Conservation (phyloP, 2,329 filamentous ascomycete species). For the Alternaria longipes region DNA sequence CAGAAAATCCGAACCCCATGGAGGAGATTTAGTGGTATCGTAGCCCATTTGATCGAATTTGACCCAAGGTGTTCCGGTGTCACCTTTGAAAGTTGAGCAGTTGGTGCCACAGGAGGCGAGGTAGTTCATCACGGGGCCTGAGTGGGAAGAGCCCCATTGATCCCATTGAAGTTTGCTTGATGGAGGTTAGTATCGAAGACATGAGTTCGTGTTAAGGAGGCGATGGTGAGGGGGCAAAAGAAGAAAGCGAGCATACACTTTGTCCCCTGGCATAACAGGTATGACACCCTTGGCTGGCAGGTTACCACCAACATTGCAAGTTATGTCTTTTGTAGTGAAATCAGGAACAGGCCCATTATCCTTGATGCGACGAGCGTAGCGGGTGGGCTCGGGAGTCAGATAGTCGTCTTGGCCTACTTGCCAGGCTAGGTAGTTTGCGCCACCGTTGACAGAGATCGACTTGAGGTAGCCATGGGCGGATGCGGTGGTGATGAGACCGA, state of each 20-base stretch:
- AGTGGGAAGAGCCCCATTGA: slow-evolving; percentile 44
- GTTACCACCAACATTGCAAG: slow-evolving; percentile 37
- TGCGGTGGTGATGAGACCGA: background rate
- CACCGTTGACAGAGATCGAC: slow-evolving; percentile 25
- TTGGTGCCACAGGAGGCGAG: slow-evolving; percentile 48
- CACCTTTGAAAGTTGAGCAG: slow-evolving; percentile 47
- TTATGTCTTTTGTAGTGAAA: slow-evolving; percentile 29
- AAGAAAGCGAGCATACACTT: slow-evolving; percentile 25
- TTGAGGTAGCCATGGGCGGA: slow-evolving; percentile 23
- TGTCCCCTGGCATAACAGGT: slow-evolving; percentile 33
- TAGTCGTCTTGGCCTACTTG: slow-evolving; percentile 27
- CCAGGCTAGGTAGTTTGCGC: slow-evolving; percentile 25
- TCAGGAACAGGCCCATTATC: slow-evolving; percentile 30
- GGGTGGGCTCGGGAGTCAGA: slow-evolving; percentile 23
- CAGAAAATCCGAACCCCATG: slow-evolving; percentile 51
- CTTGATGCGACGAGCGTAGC: slow-evolving; percentile 27
- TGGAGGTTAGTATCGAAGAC: background rate
- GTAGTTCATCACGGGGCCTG: slow-evolving; percentile 50
- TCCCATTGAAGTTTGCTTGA: slow-evolving; percentile 46
- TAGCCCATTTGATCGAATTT: slow-evolving; percentile 52
- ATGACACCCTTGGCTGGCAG: slow-evolving; percentile 30
- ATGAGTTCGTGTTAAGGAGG: background rate
- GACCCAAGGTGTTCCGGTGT: slow-evolving; percentile 49
- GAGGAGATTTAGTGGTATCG: slow-evolving; percentile 36
- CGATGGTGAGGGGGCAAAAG: background rate